Base-by-base conservation (phyloP, 306 rosid genomes). In the Castanopsis chinensis region DNA sequence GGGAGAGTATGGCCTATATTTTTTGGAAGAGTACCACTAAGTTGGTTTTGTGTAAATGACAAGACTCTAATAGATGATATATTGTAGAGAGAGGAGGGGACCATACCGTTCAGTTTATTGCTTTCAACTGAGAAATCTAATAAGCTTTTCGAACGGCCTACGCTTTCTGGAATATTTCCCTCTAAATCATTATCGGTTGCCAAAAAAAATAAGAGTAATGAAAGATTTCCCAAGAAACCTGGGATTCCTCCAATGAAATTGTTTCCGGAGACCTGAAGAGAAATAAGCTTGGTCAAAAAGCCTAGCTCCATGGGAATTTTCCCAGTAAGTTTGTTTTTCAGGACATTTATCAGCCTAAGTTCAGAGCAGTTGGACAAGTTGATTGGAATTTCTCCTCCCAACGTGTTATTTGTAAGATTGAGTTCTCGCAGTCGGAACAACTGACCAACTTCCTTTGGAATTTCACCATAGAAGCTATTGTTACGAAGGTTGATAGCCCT, bases 81-180 rank as follows among this genome's bases (percentile, higher is more conserved):
- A 51, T 85, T 81, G 55, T 27, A 85, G 13, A 85, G 32, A 6
- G 86, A 85, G 2, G 28, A 54, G 74, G 81, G 83, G 58, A 85
- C 32, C 1, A 14, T 5, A 32, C 85, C 83, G 9, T 57, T 77
- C 18, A 85, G 53, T 3, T 19, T 32, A 76, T 85, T 85, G 19
- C 3, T 1, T 3, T 0, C 54, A 1, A 71, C 1, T 20, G 20
- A 0, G 1, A 84, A 25, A 17, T 1, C 0, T 3, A 4, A 6
- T 10, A 69, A 54, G 28, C 30, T 53, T 70, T 53, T 56, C 63
- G 71, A n/a, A 13, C 1, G 70, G 28, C 79, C 74, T 13, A 80
- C 21, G 3, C 61, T 57, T 15, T 41, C 33, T 3, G 87, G 82
- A 19, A 80, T 49, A 9, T 18, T 67, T 7, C 84, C 87, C 6